Base-by-base conservation (phyloP, 2,329 filamentous ascomycete species). In the Geosmithia morbida region DNA sequence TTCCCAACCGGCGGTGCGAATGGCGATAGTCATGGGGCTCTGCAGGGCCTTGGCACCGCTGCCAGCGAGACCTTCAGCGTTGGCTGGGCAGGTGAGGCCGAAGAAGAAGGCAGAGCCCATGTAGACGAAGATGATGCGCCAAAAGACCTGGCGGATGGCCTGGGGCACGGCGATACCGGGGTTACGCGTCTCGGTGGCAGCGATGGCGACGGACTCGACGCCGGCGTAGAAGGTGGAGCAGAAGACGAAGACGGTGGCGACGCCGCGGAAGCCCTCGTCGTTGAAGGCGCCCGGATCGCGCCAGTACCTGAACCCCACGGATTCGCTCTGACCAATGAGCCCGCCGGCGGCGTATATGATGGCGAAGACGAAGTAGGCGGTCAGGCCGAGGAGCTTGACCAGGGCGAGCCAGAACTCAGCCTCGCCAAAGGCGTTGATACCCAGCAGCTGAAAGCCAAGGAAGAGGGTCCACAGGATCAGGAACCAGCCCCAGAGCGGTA, bases 401-500 rank as follows among this genome's bases (percentile, higher is more conserved):
- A 83, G 70, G 1, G 83, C 81, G 48, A 88, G 74, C 82, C 83
- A 88, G 57, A 88, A 87, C 57, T 90, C 85, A 10, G 83, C 78
- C 58, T 89, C 85, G 14, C 85, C 85, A 58, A 87, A 89, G 3
- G 81, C 77, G 54, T 81, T 77, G 1, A 88, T 80, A 1, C 83
- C 83, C 1, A 87, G 66, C 33, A 87, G 69, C 55, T 87, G 85
- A 49, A 87, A 78, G 0, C 65, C 69, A 1, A 81, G 68, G 52
- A 88, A 85, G 0, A 78, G 64, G n/a, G 79, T 74, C 79, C 83
- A 87, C 54, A 87, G 79, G n/a, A 87, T 73, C 29, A 83, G 66
- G 49, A 87, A 86, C 57, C 71, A 88, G 50, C 69, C 82, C 82
- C 68, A 87, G 57, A 74, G 65, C 48, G 72, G 84, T 43, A 71